Conservation (phyloP, 129 eudicot genomes). For the Tanacetum coccineum region DNA sequence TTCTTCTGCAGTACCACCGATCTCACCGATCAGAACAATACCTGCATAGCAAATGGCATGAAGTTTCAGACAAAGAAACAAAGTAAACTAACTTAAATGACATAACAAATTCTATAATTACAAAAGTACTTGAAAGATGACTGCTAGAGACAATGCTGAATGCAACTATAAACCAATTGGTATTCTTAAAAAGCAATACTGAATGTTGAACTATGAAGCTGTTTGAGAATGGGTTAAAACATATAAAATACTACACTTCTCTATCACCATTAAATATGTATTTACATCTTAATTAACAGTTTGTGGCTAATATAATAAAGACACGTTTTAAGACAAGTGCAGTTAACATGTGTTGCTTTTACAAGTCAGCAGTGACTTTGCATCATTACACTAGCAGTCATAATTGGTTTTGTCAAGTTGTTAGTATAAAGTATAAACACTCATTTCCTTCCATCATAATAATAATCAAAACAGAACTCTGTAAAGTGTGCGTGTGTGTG, state of each 20-base stretch:
- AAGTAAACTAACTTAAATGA: background rate
- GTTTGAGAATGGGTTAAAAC: background rate
- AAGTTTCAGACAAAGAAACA: background rate
- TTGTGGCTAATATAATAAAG: background rate
- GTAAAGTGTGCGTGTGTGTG: too few species aligned
- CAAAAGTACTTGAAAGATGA: conserved; percentile 5
- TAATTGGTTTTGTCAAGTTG: too few species aligned
- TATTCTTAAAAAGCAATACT: too few species aligned
- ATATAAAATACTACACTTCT: background rate
- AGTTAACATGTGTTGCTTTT: background rate
- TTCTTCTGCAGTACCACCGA: conserved; percentile 99
- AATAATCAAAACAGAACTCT: too few species aligned
- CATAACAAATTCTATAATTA: background rate
- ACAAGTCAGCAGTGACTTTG: too few species aligned
- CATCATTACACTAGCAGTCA: background rate
- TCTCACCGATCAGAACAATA: conserved; percentile 93
- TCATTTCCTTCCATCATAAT: too few species aligned
- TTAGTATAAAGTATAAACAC: too few species aligned
- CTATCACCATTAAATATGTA: too few species aligned
- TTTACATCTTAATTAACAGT: too few species aligned
- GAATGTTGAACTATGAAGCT: background rate
- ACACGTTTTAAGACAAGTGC: background rate
- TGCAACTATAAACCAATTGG: too few species aligned
- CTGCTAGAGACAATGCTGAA: background rate
- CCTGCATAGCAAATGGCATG: conserved; percentile 45